phyloP scores from a whole-genome alignment of 1,139 yeast species.

The Pichia kudriavzevii region DNA sequence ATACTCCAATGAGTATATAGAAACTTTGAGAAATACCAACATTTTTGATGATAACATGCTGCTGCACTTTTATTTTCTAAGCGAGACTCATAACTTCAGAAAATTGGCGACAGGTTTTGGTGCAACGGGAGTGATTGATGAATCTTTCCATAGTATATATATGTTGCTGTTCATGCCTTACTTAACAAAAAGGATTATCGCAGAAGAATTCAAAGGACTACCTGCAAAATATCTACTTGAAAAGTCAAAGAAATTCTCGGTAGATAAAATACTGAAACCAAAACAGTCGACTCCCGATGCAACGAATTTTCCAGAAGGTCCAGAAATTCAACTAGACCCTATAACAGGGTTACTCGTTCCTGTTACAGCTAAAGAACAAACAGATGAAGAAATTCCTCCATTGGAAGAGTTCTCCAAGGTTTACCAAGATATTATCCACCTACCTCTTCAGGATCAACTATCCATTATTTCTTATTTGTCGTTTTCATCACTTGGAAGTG shows the following conservation, averaged over 20 bases:
- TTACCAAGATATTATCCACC: too few relatives aligned
- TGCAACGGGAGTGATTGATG: slow-evolving; percentile 72
- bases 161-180: slow-evolving; percentile 37
- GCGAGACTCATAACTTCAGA: slow-evolving; percentile 55
- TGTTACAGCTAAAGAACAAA: too few relatives aligned
- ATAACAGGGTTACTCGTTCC: too few relatives aligned
- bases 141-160: slow-evolving; percentile 58
- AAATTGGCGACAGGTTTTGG: slow-evolving; percentile 77
- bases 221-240: slow-evolving; percentile 1
- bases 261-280: slow-evolving; percentile 3
- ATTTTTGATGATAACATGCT: slow-evolving; percentile 30
- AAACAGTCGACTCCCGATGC: slow-evolving; percentile 8
- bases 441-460: slow-evolving; percentile 2
- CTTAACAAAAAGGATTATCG: slow-evolving; percentile 10
- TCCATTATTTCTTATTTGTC: slow-evolving; percentile 9
- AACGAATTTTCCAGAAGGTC: too few relatives aligned
- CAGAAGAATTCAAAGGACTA: slow-evolving; percentile 1
- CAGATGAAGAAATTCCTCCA: too few relatives aligned
- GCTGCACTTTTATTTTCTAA: slow-evolving; percentile 37
- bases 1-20: slow-evolving; percentile 33
- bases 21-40: slow-evolving; percentile 15
- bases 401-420: too few relatives aligned
- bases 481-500: slow-evolving; percentile 8
- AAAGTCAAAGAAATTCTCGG: slow-evolving; percentile 1
- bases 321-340: too few relatives aligned